Evolutionary conservation across 2,329 filamentous ascomycete genomes (phyloP).

Genomic region (Alternaria angustiovoidea): DNA sequence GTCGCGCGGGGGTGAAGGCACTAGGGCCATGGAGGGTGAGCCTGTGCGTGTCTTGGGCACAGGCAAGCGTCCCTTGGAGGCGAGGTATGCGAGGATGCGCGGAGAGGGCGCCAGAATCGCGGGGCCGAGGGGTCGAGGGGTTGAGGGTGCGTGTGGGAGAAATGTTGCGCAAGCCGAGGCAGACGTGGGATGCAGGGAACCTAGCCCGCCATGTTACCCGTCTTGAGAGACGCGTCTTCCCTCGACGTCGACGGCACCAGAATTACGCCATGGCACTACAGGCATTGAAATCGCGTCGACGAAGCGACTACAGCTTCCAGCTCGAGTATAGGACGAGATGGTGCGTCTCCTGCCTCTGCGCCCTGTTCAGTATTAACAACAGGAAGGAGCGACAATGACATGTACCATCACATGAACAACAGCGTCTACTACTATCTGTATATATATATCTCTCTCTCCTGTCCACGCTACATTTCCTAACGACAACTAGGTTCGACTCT

Average conservation of each 20-base stretch:
- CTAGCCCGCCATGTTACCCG: not conserved
- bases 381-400: constrained; percentile 83
- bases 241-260: not conserved
- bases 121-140: constrained; percentile 14
- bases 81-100: constrained; percentile 61
- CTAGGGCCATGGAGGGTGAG: constrained; percentile 56
- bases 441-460: constrained; percentile 42
- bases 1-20: constrained; percentile 39
- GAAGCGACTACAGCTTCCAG: constrained; percentile 78
- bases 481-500: constrained; percentile 72
- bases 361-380: constrained; percentile 19
- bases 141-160: constrained; percentile 7
- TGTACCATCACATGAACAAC: constrained; percentile 95
- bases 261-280: constrained; percentile 33
- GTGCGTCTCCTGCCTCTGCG: constrained; percentile 55
- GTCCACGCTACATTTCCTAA: constrained; percentile 4
- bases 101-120: constrained; percentile 59
- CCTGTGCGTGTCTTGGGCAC: constrained; percentile 24
- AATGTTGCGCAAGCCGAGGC: constrained; percentile 11
- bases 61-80: constrained; percentile 56
- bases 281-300: constrained; percentile 65
- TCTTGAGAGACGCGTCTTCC: not conserved
- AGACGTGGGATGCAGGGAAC: constrained; percentile 5
- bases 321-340: constrained; percentile 88
- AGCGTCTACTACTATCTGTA: constrained; percentile 83